These are phyloP conservation scores for Closterium sp. DNA, from an alignment of 139 green algal genomes.

Conservation along the genomic window DNA sequence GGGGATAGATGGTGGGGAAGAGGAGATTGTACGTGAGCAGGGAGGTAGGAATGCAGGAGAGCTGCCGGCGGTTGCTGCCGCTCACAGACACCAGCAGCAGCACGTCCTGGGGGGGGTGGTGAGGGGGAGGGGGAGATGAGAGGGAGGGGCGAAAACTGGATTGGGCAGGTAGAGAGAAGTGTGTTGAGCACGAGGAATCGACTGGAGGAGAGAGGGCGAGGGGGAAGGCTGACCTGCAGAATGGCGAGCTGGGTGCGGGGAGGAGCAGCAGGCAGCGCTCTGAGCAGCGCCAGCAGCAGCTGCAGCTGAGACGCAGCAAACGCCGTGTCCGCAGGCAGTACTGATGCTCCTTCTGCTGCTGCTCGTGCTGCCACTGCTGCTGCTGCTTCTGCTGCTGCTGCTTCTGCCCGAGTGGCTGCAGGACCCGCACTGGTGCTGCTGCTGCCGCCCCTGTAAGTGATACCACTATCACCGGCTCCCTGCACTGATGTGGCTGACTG, in stretches of 20 bases:
- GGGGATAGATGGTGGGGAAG: not conserved
- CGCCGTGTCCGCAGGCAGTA: not conserved
- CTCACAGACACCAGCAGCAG: too few species aligned
- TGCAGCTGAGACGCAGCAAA: slow-evolving; percentile 1
- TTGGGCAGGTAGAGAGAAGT: not conserved
- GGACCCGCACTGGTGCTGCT: not conserved
- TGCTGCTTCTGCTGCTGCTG: not conserved
- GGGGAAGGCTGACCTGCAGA: slow-evolving; percentile 16
- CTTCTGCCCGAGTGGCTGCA: not conserved
- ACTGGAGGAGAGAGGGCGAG: too few species aligned
- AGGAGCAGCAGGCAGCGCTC: slow-evolving; percentile 4
- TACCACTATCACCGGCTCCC: not conserved
- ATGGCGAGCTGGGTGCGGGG: not conserved
- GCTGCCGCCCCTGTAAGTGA: too few species aligned
- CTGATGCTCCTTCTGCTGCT: not conserved
- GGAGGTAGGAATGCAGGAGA: too few species aligned
- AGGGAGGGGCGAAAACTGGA: not conserved
- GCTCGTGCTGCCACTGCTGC: not conserved
- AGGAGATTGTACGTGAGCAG: too few species aligned
- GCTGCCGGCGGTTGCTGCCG: too few species aligned
- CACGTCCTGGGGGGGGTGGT: too few species aligned
- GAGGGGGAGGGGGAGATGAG: not conserved
- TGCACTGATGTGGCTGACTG: not conserved
- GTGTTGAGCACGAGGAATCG: too few species aligned
- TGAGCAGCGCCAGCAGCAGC: slow-evolving; percentile 34